Conservation (phyloP, 108 stramenopile species). For the Conticribra weissflogii region DNA sequence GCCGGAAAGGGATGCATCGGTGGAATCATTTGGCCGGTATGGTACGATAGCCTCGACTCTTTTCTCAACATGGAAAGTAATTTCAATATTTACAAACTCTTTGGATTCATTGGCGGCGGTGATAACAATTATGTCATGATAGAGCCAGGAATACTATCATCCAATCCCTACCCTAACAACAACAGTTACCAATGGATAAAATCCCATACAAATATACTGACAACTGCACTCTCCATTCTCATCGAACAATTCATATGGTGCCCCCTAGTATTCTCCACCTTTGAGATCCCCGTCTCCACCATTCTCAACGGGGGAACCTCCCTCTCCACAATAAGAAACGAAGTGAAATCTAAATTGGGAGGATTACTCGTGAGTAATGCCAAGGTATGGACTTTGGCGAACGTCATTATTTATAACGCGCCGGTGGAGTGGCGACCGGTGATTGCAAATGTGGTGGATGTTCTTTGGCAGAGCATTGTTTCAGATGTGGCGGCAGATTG, state of each 20-base stretch:
- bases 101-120: neutral
- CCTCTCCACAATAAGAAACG: constrained; percentile 32
- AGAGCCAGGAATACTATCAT: neutral
- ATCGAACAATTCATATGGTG: constrained; percentile 59
- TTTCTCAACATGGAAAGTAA: constrained; percentile 8
- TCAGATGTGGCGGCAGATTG: constrained; percentile 39
- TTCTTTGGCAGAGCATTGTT: constrained; percentile 57
- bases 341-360: constrained; percentile 47
- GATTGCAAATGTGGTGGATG: constrained; percentile 34
- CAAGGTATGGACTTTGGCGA: constrained; percentile 66
- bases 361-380: constrained; percentile 58
- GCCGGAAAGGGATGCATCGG: constrained; percentile 34
- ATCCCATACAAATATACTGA: neutral
- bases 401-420: constrained; percentile 52
- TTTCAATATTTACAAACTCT: constrained; percentile 17
- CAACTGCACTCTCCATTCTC: constrained; percentile 8
- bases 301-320: constrained; percentile 38
- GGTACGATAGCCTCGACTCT: constrained; percentile 26
- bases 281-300: constrained; percentile 63
- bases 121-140: too few species aligned
- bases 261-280: constrained; percentile 51
- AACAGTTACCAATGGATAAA: constrained; percentile 4
- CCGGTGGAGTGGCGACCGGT: constrained; percentile 52
- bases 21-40: constrained; percentile 31
- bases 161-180: too few species aligned